Percentiles rank a stretch among this genome's conserved stretches.
Evolutionary conservation across 257 asterid species (phyloP).

Genomic region (Sherardia arvensis): DNA sequence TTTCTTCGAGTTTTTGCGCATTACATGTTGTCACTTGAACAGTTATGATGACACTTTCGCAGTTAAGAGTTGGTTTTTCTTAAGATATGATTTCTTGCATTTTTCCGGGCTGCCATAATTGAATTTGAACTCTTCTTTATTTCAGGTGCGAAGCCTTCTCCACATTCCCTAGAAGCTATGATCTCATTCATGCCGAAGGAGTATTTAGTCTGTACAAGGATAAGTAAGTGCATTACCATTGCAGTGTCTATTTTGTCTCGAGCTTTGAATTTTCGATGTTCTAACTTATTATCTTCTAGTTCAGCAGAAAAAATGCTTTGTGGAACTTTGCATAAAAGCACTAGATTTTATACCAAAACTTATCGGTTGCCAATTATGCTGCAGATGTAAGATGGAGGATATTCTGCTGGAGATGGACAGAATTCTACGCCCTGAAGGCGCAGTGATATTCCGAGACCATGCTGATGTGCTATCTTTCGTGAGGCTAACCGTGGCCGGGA

Average conservation of each 20-base stretch:
- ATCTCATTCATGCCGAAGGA: slow-evolving; percentile 34
- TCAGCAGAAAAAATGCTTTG: background rate
- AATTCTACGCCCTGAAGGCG: slow-evolving; percentile 39
- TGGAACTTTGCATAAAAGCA: no score
- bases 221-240: slow-evolving; percentile 20
- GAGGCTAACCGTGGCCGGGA: slow-evolving; percentile 23
- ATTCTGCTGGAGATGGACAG: slow-evolving; percentile 37
- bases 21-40: background rate
- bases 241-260: background rate
- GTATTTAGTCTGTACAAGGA: slow-evolving; percentile 33
- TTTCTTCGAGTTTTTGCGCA: background rate
- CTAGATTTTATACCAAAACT: background rate
- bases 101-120: background rate
- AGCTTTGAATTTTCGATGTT: background rate
- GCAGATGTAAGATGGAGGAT: slow-evolving; percentile 30
- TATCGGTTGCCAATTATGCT: background rate
- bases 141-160: slow-evolving; percentile 44
- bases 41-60: background rate
- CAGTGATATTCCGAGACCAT: slow-evolving; percentile 33
- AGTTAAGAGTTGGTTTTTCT: no score
- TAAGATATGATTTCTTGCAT: background rate
- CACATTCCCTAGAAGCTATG: slow-evolving; percentile 37
- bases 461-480: slow-evolving; percentile 23
- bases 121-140: background rate
- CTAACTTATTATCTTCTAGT: background rate